A percentile compares a stretch with the other conserved stretches of the same genome.
Conservation (phyloP, 2,329 filamentous ascomycete genomes). For the Lasiodiplodia gonubiensis region DNA sequence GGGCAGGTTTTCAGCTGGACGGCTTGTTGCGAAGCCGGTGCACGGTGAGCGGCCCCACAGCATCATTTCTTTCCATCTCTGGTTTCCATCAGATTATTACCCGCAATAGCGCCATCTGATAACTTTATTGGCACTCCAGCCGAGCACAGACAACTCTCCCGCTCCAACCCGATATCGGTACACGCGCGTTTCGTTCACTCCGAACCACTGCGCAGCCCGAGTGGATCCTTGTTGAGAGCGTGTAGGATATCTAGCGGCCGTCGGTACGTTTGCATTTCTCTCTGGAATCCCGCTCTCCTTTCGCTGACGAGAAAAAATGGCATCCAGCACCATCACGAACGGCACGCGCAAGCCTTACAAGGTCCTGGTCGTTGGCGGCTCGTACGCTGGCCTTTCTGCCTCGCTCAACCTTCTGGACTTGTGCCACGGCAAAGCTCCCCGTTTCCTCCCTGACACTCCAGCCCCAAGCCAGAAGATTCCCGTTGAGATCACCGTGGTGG, state of each 20-base stretch:
- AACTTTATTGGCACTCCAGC: slow-evolving; percentile 24
- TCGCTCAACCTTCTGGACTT: slow-evolving; percentile 72
- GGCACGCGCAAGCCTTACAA: slow-evolving; percentile 1
- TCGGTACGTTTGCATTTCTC: background rate
- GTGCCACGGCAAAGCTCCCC: slow-evolving; percentile 55
- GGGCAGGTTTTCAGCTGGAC: background rate
- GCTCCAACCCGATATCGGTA: slow-evolving; percentile 9
- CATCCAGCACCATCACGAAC: slow-evolving; percentile 8
- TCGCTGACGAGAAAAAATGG: background rate
- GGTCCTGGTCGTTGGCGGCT: slow-evolving; percentile 72
- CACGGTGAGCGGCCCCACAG: slow-evolving; percentile 9
- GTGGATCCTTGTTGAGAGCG: background rate
- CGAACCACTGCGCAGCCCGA: background rate
- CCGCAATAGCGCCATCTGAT: slow-evolving; percentile 21
- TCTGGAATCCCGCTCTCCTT: background rate
- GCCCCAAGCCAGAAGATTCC: slow-evolving; percentile 51
- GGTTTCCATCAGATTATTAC: slow-evolving; percentile 16
- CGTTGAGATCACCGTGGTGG: slow-evolving; percentile 74
- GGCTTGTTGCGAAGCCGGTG: background rate
- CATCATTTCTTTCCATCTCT: background rate
- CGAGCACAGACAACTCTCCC: background rate
- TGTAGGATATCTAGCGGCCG: background rate
- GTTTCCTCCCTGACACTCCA: background rate
- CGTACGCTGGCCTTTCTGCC: slow-evolving; percentile 72
- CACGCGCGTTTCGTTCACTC: background rate